phyloP scores from a whole-genome alignment of 202 grass and related monocot genomes.

The Zoysia matrella region DNA sequence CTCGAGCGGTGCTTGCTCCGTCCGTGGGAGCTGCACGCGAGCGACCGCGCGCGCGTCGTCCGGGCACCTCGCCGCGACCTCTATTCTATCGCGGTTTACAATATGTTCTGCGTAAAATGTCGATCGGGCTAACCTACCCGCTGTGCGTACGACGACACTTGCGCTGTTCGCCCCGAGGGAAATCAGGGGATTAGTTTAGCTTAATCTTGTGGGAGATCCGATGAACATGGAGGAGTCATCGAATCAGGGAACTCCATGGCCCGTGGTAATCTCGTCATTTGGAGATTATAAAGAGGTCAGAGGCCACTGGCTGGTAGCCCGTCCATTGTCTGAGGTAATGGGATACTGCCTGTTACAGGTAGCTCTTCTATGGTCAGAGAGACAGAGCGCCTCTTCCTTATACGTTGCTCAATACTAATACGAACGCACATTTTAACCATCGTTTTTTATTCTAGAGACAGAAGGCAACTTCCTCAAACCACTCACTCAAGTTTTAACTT shows the following conservation, averaged over 20 bases:
- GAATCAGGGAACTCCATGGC: background rate
- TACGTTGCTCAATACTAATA: too few relatives aligned
- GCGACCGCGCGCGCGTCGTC: background rate
- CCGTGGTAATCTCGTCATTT: background rate
- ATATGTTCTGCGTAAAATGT: conserved; percentile 17
- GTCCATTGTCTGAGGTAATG: background rate
- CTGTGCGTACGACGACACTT: conserved; percentile 5
- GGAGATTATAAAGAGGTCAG: background rate
- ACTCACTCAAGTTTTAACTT: too few relatives aligned
- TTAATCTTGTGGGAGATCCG: conserved; percentile 18
- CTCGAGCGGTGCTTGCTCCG: background rate
- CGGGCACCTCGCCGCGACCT: background rate
- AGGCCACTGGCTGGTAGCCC: conserved; percentile 5
- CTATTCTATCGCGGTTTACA: background rate
- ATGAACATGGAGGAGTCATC: background rate
- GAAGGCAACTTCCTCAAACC: too few relatives aligned
- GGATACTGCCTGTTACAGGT: background rate
- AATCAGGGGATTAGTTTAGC: conserved; percentile 3
- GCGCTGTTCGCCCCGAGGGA: conserved; percentile 29
- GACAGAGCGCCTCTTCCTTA: background rate
- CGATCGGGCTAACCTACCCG: conserved; percentile 16
- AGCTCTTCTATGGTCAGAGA: background rate
- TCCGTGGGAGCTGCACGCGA: background rate
- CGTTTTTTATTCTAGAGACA: too few relatives aligned
- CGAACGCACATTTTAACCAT: too few relatives aligned